Percentiles rank a stretch among this genome's conserved stretches.
phyloP scores from a whole-genome alignment of 495 filamentous ascomycete species.

The Daldinia caldariorum region DNA sequence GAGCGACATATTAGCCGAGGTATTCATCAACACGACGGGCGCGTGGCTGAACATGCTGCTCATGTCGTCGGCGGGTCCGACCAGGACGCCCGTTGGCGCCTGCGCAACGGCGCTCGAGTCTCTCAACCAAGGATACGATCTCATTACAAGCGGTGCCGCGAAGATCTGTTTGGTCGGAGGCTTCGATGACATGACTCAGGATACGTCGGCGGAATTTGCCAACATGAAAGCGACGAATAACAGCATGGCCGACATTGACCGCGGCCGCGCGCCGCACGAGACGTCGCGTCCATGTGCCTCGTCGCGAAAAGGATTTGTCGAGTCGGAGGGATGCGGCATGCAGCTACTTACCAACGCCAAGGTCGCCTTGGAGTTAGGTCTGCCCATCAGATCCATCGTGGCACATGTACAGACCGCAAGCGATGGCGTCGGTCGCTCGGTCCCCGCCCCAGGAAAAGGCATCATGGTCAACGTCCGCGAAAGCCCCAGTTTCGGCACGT shows the following conservation, averaged over 20 bases:
- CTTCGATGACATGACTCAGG: slow-evolving; percentile 98
- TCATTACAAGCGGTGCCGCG: slow-evolving; percentile 96
- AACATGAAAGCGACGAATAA: slow-evolving; percentile 99
- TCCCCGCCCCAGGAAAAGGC: slow-evolving; percentile 96
- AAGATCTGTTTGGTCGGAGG: slow-evolving; percentile 96
- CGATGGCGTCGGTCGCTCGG: slow-evolving; percentile 96
- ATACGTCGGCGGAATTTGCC: slow-evolving; percentile 97
- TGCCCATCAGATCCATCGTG: slow-evolving; percentile 93
- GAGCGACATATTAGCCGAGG: slow-evolving; percentile 98
- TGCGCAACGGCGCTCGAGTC: slow-evolving; percentile 97
- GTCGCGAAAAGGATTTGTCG: slow-evolving; percentile 96
- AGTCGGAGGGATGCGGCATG: slow-evolving; percentile 96
- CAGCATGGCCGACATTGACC: slow-evolving; percentile 89
- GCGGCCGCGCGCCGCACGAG: slow-evolving; percentile 91
- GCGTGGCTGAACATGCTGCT: slow-evolving; percentile 99
- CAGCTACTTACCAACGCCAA: slow-evolving; percentile 96
- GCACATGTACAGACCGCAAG: slow-evolving; percentile 94
- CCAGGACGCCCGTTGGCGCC: slow-evolving; percentile 96
- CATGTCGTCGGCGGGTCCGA: slow-evolving; percentile 93
- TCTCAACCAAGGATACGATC: slow-evolving; percentile 95
- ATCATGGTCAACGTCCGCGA: slow-evolving; percentile 94
- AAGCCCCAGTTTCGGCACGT: slow-evolving; percentile 82
- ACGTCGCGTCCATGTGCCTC: slow-evolving; percentile 97
- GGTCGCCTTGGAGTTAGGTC: slow-evolving; percentile 95
- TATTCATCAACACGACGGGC: slow-evolving; percentile 98